Evolutionary conservation across 1,139 yeast species (phyloP).

Genomic region (Yamadazyma jaroonii): DNA sequence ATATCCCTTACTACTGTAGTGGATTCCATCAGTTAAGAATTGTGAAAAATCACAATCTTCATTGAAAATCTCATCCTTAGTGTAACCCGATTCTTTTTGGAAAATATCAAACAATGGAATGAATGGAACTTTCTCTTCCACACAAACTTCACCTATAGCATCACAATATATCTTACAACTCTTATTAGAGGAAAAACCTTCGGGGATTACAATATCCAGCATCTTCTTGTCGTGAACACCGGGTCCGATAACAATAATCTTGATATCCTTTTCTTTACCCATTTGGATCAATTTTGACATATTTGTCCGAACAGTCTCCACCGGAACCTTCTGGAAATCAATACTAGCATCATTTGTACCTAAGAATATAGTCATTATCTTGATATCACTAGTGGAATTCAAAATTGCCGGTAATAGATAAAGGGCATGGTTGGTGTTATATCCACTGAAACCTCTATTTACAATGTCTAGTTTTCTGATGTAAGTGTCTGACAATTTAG

Average conservation of each 20-base stretch:
- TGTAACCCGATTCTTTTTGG: slow-evolving; percentile 7
- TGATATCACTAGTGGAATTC: slow-evolving; percentile 34
- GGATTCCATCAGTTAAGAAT: slow-evolving; percentile 59
- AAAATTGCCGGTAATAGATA: slow-evolving; percentile 47
- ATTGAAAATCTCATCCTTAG: slow-evolving; percentile 16
- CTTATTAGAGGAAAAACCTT: slow-evolving; percentile 16
- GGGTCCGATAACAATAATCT: slow-evolving; percentile 61
- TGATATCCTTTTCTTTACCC: slow-evolving; percentile 39
- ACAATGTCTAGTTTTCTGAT: slow-evolving; percentile 53
- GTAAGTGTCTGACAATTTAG: slow-evolving; percentile 47
- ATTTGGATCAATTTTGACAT: slow-evolving; percentile 36
- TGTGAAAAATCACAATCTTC: slow-evolving; percentile 17
- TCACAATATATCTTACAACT: slow-evolving; percentile 48
- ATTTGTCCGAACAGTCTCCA: slow-evolving; percentile 49
- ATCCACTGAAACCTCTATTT: slow-evolving; percentile 63
- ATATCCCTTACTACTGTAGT: slow-evolving; percentile 63
- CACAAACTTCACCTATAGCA: slow-evolving; percentile 47
- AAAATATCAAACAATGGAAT: slow-evolving; percentile 34
- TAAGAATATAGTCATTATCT: slow-evolving; percentile 57
- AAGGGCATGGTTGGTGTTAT: slow-evolving; percentile 52
- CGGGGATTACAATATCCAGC: slow-evolving; percentile 8
- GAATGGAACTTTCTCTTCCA: slow-evolving; percentile 44
- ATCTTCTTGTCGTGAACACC: slow-evolving; percentile 47
- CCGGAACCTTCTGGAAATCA: slow-evolving; percentile 51
- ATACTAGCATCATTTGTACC: slow-evolving; percentile 72